Base-by-base conservation (phyloP, 2,329 filamentous ascomycete genomes). In the Beauveria pseudobassiana region DNA sequence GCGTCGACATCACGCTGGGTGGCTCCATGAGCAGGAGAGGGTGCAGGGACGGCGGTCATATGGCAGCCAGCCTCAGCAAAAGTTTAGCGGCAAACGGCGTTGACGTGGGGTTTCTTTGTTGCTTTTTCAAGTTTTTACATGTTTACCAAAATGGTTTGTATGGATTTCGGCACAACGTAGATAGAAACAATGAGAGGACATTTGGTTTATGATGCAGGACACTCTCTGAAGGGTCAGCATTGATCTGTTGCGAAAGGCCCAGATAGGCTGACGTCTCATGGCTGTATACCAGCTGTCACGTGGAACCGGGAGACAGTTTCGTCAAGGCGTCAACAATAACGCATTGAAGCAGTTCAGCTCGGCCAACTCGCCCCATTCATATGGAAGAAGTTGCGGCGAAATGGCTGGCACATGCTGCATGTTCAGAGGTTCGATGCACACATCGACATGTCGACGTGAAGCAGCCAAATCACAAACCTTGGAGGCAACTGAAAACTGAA, bases 1-100 rank as follows among this genome's bases (percentile, higher is more conserved):
- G 90, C 52, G 88, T 96, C n/a, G 91, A 96, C 70, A 89, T 96
- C 67, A 84, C 84, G 45, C 78, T 96, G n/a, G 90, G 90, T 0
- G 85, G 89, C n/a, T 90, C 90, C 71, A 83, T 93, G 85, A 82
- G 85, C 69, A 80, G 86, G 86, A 88, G 65, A 90, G 88, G 77
- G 83, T 80, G 66, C 73, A 84, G 67, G 82, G 84, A 61, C 83
- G 84, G 50, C 78, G 90, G 71, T 80, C 83, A 50, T 95, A 93
- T 71, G 91, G 91, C 45, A 91, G 88, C 70, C 90, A 95, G 77
- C 89, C 89, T 40, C 82, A 80, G 69, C 88, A 91, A 74, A 70
- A 71, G 63, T 57, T 40, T 30, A 66, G 64, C 48, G 63, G 65
- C 55, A 64, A 63, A 9, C 22, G 63, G 62, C 65, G 66, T 34